Evolutionary conservation across 2,329 filamentous ascomycete species (phyloP).

Genomic region (Akanthomyces muscarius): DNA sequence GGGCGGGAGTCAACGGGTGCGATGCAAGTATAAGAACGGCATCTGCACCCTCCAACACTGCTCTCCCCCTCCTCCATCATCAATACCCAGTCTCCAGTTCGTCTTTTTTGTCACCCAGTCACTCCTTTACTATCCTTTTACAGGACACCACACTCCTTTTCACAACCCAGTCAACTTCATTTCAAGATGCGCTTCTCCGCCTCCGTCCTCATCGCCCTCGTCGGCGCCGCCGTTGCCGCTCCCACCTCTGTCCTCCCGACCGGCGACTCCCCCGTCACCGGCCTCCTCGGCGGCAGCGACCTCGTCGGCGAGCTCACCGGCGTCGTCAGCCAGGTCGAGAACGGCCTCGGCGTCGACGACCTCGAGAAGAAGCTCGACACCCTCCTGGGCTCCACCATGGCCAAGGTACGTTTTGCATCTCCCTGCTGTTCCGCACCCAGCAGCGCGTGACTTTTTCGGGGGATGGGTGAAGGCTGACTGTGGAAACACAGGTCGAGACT

Average conservation of each 20-base stretch:
- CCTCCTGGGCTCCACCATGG: constrained; percentile 20
- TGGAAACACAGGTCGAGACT: constrained; percentile 19
- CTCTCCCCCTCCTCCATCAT: background rate
- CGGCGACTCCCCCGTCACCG: background rate
- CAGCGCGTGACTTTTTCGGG: background rate
- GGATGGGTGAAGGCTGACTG: background rate
- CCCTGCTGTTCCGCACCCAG: background rate
- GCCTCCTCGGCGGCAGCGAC: constrained; percentile 14
- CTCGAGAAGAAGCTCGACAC: constrained; percentile 22
- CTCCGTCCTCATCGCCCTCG: constrained; percentile 19
- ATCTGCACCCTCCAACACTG: background rate
- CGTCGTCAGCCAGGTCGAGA: constrained; percentile 20
- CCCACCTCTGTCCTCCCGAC: background rate
- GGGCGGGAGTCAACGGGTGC: background rate
- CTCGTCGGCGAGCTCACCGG: constrained; percentile 18
- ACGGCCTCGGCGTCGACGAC: constrained; percentile 18
- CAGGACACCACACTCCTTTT: constrained; percentile 16
- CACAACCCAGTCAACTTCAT: background rate
- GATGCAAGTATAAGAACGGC: constrained; percentile 8
- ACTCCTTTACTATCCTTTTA: constrained; percentile 17
- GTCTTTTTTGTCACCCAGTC: constrained; percentile 9
- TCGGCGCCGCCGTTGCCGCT: constrained; percentile 20
- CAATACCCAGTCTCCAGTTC: background rate
- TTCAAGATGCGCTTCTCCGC: constrained; percentile 23
- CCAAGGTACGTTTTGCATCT: constrained; percentile 17